A percentile compares a stretch with the other conserved stretches of the same genome.
These are phyloP conservation scores for Phalaenopsis equestris DNA, from an alignment of 106 monocot genomes.

Conservation along the genomic window DNA sequence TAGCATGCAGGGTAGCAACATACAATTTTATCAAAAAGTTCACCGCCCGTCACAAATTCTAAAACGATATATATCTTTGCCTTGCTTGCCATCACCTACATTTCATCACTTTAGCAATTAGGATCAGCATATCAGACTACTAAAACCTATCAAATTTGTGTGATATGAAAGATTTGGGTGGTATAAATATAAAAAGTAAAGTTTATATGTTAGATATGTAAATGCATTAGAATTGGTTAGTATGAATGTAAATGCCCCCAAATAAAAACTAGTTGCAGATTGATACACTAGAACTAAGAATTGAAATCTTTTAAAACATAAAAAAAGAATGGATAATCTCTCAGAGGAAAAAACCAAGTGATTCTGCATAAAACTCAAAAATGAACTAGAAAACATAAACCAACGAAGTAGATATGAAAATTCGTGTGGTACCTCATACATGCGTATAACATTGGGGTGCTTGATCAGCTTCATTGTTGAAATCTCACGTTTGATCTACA, in stretches of 20 bases:
- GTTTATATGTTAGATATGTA: too few relatives aligned
- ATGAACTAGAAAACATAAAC: neutral
- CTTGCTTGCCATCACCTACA: slow-evolving; percentile 95
- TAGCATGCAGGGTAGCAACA: slow-evolving; percentile 9
- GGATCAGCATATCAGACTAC: too few relatives aligned
- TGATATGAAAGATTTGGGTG: too few relatives aligned
- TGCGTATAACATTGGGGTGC: slow-evolving; percentile 48
- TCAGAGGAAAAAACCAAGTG: too few relatives aligned
- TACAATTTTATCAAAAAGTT: slow-evolving; percentile 94
- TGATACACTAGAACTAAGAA: neutral
- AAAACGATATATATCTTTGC: slow-evolving; percentile 79
- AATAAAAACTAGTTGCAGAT: too few relatives aligned
- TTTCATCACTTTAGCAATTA: neutral
- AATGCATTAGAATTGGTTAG: too few relatives aligned
- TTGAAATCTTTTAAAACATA: neutral
- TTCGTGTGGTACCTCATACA: slow-evolving; percentile 34
- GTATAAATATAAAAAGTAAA: too few relatives aligned
- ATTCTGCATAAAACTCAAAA: too few relatives aligned
- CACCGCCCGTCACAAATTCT: slow-evolving; percentile 80
- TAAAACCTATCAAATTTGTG: too few relatives aligned
- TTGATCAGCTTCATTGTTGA: slow-evolving; percentile 58
- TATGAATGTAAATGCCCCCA: too few relatives aligned
- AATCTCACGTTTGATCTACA: slow-evolving; percentile 62
- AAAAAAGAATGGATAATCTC: too few relatives aligned
- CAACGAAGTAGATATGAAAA: neutral